Evolutionary conservation across 2,329 filamentous ascomycete species (phyloP), one percentile per base, ranked within the genome.

Genomic region (Botryotinia globosa): DNA sequence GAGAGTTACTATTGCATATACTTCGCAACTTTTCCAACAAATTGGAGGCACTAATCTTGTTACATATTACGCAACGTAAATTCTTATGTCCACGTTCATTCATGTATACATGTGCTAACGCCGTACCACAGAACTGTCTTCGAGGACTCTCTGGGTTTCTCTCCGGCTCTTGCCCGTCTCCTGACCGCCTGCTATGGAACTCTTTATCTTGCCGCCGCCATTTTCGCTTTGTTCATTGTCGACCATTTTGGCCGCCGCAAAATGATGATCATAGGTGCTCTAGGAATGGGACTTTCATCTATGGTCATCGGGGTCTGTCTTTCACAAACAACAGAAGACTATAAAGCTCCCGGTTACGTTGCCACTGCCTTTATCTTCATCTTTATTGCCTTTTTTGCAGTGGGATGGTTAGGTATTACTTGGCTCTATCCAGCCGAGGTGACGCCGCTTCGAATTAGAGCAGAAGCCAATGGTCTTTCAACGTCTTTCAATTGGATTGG

Each of bases 161-260:
- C 77, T 0, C 84, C 84, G 4, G 89, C 85, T 9, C 80, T 85
- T 39, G 80, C 77, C 34, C 76, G 79, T 58, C 79, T 80, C 63
- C 78, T 80, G 20, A 80, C 76, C 2, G 77, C 78, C 54, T 75
- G 80, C 62, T 77, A 77, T 16, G 74, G 73, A 18, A 54, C 74
- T 5, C 84, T 86, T 65, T 87, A 87, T 32, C 86, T 93, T 37
- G 91, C 92, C 78, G 90, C 90, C 3, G 92, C 90, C 0, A 90
- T 90, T 80, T 87, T 91, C 79, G 89, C 88, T 76, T 79, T 84
- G 56, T 86, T 87, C 77, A 76, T 88, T 45, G 83, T 87, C 63
- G 86, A 88, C 76, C 83, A 83, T n/a, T 85, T 88, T 1, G 85
- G 84, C 10, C 82, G 85, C 4, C 83, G 82, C 59, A 84, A 82